Conservation (phyloP, 163 green algal genomes). For the Prototheca stagnorum region DNA sequence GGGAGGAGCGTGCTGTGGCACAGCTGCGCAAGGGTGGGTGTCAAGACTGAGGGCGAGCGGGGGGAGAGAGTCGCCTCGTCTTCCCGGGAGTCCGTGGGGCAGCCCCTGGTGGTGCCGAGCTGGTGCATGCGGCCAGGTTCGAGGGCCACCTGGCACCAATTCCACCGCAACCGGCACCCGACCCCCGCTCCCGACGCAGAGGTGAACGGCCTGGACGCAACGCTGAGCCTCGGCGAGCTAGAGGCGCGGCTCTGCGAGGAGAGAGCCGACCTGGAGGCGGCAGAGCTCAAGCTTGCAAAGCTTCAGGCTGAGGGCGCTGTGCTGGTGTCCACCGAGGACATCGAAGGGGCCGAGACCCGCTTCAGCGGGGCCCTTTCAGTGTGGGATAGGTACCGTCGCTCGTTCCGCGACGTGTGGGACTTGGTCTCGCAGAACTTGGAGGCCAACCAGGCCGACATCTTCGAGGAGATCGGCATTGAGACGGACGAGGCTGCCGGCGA, state of each 20-base stretch:
- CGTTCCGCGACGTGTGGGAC: constrained; percentile 56
- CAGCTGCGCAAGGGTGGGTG: constrained; percentile 25
- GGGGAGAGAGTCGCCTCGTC: too few species aligned
- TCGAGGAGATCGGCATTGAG: constrained; percentile 70
- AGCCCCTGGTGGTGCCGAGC: too few species aligned
- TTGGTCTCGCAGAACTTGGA: constrained; percentile 53
- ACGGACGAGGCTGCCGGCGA: constrained; percentile 40
- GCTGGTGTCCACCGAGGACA: constrained; percentile 21
- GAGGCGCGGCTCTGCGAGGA: constrained; percentile 4
- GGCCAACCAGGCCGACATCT: constrained; percentile 46
- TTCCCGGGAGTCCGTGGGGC: too few species aligned
- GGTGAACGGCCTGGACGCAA: constrained; percentile 16
- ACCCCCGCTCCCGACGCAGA: constrained; percentile 17
- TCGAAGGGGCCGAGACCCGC: constrained; percentile 12
- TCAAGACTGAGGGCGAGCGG: background rate
- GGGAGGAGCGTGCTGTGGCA: constrained; percentile 2
- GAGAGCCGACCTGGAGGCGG: constrained; percentile 6
- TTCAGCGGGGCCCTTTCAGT: too few species aligned
- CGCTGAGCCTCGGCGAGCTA: constrained; percentile 28
- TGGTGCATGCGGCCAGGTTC: too few species aligned
- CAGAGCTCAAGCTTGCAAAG: constrained; percentile 9
- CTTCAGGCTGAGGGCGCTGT: constrained; percentile 6
- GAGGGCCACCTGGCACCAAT: too few species aligned
- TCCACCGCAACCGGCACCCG: too few species aligned
- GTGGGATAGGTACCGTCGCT: background rate